Evolutionary conservation across 495 filamentous ascomycete genomes (phyloP).

Genomic region (Aspergillus kassunensis): DNA sequence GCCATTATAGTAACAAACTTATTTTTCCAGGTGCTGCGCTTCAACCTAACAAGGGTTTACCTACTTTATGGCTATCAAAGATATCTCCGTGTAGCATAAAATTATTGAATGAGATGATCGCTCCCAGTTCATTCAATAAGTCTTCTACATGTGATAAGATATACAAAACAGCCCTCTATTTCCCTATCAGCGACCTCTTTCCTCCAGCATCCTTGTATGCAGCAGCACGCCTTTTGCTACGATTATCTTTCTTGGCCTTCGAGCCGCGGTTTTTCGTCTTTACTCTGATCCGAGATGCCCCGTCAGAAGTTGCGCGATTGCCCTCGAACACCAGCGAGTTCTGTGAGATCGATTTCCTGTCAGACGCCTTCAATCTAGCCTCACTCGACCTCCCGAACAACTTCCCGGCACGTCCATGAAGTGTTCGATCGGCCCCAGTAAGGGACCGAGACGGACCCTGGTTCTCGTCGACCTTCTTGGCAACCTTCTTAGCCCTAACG

Average conservation of each 20-base stretch:
- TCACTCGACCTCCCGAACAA: slow-evolving; percentile 80
- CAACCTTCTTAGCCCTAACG: slow-evolving; percentile 70
- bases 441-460: slow-evolving; percentile 45
- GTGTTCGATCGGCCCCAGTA: slow-evolving; percentile 63
- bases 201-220: slow-evolving; percentile 62
- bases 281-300: slow-evolving; percentile 57
- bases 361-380: slow-evolving; percentile 52
- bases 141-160: not conserved
- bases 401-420: slow-evolving; percentile 73
- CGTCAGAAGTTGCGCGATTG: slow-evolving; percentile 66
- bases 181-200: slow-evolving; percentile 28
- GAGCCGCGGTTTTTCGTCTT: slow-evolving; percentile 57
- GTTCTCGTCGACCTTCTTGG: slow-evolving; percentile 59
- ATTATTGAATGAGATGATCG: too few species aligned
- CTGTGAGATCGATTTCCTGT: slow-evolving; percentile 29
- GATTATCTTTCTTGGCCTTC: slow-evolving; percentile 49
- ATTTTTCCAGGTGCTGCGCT: too few species aligned
- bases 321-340: slow-evolving; percentile 86
- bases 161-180: not conserved
- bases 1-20: too few species aligned
- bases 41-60: too few species aligned
- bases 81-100: too few species aligned
- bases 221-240: slow-evolving; percentile 55
- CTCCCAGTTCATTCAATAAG: not conserved
- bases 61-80: too few species aligned